Evolutionary conservation across 2,329 filamentous ascomycete species (phyloP), one percentile per base, ranked within the genome.

Genomic region (Hysterium pulicare): DNA sequence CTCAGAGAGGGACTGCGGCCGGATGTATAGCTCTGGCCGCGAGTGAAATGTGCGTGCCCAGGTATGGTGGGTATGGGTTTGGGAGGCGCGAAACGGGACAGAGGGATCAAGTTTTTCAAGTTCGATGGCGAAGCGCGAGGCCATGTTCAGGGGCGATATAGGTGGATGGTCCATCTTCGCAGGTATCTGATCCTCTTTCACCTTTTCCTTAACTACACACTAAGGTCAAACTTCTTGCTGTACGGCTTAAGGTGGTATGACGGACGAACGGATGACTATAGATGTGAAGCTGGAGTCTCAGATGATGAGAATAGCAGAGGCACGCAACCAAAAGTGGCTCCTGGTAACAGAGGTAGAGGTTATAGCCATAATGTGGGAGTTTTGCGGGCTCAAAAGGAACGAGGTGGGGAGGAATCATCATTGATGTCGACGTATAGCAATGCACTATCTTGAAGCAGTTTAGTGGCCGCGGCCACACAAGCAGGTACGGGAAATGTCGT

Each of bases 1-100:
- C 69, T 97, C 91, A 11, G 74, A 72, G 39, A 93, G 73, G 1
- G 83, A 84, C 57, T 86, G 78, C 2, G 93, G 93, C 58, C 87
- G 87, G 55, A 97, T 82, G 70, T 91, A 96, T 45, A 97, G 82
- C 73, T 96, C 90, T 2, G 93, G 93, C 15, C 83, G 80, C 38
- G 86, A 93, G 58, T 86, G 84, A 71, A 94, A 96, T 38, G 93
- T 97, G 61, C 84, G 84, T 30, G 93, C 93, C 93, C 93, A 98
- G 16, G 93, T 98, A 58, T 84, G 84, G 72, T 97, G 93, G 37
- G 83, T 70, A 66, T 97, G 83, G 40, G 79, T 74, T 46, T 78
- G 73, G 44, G 76, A 77, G 5, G 87, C 87, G 64, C 84, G 86
- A 71, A 97, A 95, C 33, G 89, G 82, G 30, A 93, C 69, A 45